Percentiles rank a stretch among this genome's conserved stretches.
Conservation (phyloP, 441 rosid species). For the Euphorbia celastroides region DNA sequence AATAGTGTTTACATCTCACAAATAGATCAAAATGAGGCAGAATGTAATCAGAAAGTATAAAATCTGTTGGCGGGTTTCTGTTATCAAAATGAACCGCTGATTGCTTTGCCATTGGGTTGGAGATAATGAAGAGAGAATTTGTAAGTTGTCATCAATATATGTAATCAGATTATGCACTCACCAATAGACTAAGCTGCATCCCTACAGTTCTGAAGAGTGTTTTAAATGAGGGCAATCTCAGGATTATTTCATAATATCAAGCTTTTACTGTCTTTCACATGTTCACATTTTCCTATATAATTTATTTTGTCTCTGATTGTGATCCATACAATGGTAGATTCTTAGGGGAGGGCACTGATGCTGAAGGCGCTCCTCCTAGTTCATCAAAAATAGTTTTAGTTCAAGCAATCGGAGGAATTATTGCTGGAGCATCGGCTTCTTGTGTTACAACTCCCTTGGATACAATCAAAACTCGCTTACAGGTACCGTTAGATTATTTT, state of each 20-base stretch:
- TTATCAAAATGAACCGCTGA: not conserved
- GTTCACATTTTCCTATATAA: not conserved
- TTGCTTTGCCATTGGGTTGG: not conserved
- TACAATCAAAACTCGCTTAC: constrained; percentile 86
- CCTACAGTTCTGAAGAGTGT: not conserved
- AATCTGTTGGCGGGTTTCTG: not conserved
- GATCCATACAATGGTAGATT: constrained; percentile 30
- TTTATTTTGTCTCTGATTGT: not conserved
- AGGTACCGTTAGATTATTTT: constrained; percentile 40
- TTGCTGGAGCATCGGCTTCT: constrained; percentile 91
- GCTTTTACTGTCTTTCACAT: too few species aligned
- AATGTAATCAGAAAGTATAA: not conserved
- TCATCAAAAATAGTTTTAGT: constrained; percentile 50
- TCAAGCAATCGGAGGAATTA: constrained; percentile 82
- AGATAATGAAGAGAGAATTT: not conserved
- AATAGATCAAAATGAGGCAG: not conserved
- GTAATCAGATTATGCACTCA: not conserved
- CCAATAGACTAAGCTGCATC: not conserved
- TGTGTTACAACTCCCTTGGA: constrained; percentile 89
- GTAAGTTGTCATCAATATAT: not conserved
- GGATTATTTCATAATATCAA: too few species aligned
- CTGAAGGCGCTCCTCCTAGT: constrained; percentile 43
- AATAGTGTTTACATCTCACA: not conserved
- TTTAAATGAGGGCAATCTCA: too few species aligned
- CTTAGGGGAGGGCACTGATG: constrained; percentile 47